Evolutionary conservation across 2,329 filamentous ascomycete genomes (phyloP), one percentile per base, ranked within the genome.

Genomic region (Aphanocladium album): DNA sequence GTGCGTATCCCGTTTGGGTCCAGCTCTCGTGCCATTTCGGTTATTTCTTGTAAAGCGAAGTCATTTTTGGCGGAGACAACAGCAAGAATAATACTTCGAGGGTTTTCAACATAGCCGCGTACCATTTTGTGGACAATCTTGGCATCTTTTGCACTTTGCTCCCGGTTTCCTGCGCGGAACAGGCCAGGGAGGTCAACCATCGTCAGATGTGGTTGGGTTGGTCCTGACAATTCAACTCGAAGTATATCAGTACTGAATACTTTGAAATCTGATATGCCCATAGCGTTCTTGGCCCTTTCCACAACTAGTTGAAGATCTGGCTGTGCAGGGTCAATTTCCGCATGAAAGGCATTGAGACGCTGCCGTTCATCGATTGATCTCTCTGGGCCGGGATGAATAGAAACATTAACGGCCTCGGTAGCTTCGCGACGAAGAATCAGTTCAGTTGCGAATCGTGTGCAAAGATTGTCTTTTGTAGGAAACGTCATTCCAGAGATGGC

Each of bases 401-500:
- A 66, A 3, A 79, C 68, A 5, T 66, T 71, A 17, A 80, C 73
- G 1, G 68, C 68, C 0, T 69, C 61, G 0, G 71, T 62, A 0
- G 69, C 21, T 3, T 71, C 72, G 11, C 79, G 77, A 19, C 84
- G 79, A 4, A 89, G 75, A 14, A 85, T 76, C 21, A 88, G 72
- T 68, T 89, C 83, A 0, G 84, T 89, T 0, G 85, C 80, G 62
- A 89, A 88, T 0, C 83, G 77, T 0, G 86, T 88, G 69, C 85
- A 88, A 0, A 87, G 67, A 41, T 78, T 82, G 57, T 83, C 81
- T 25, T 84, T 82, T 9, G 77, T 73, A 0, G 85, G 85, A 63
- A 89, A 89, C 0, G 78, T 76, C 1, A 89, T 77, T 3, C 83
- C 79, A 0, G 85, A 86, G 43, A 89, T 83, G 1, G 84, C 85